These are phyloP conservation scores for Prunus fruticosa DNA, from an alignment of 306 rosid genomes.

Conservation along the genomic window DNA sequence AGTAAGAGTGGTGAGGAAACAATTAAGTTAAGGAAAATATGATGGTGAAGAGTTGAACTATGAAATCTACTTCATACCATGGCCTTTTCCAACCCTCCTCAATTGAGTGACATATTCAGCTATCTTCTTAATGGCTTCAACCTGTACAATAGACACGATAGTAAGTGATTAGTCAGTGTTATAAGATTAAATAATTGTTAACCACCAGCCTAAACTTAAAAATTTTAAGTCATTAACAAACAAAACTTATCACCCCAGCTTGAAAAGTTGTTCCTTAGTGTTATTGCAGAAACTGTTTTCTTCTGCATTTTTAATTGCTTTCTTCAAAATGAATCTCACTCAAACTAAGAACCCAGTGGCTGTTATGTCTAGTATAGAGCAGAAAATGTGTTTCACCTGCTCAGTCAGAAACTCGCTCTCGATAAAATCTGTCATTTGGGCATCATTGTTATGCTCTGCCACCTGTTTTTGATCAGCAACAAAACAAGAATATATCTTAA, in stretches of 20 bases:
- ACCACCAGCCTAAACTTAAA: too few species aligned
- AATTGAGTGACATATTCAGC: slow-evolving; percentile 81
- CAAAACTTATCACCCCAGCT: neutral
- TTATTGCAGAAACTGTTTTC: neutral
- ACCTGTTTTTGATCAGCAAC: slow-evolving; percentile 43
- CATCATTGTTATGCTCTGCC: slow-evolving; percentile 56
- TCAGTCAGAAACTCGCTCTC: slow-evolving; percentile 69
- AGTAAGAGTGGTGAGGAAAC: neutral
- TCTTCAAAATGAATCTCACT: neutral
- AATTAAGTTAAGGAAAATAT: slow-evolving; percentile 1
- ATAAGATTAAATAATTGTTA: neutral
- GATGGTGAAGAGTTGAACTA: neutral
- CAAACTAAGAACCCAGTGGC: neutral
- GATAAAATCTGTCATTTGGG: slow-evolving; percentile 66
- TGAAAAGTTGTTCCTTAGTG: neutral
- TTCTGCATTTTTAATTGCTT: neutral
- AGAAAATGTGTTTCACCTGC: slow-evolving; percentile 48
- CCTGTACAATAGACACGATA: slow-evolving; percentile 30
- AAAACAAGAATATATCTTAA: neutral
- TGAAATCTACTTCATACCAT: slow-evolving; percentile 48
- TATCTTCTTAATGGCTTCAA: slow-evolving; percentile 76
- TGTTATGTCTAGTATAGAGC: neutral
- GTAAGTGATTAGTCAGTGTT: neutral
- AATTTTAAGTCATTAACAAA: too few species aligned
- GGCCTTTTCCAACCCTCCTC: slow-evolving; percentile 82